Evolutionary conservation across 1,139 yeast genomes (phyloP).

Genomic region (Entelexis paramagnoliae): DNA sequence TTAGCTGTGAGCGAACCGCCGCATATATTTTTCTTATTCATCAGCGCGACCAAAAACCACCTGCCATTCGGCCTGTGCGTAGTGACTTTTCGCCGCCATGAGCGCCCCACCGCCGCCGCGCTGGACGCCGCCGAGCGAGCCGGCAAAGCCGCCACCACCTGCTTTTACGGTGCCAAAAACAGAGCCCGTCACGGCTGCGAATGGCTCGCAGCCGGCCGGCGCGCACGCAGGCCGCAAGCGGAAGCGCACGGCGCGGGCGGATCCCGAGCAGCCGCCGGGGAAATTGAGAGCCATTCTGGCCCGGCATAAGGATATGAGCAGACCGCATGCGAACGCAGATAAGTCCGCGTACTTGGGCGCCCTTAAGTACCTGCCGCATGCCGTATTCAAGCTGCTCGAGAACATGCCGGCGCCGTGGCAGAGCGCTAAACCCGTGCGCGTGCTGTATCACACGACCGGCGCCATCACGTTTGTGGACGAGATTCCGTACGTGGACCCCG

Average conservation of each 20-base stretch:
- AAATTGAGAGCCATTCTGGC: constrained; percentile 8
- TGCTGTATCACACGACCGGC: constrained; percentile 80
- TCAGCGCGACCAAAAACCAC: neutral
- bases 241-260: neutral
- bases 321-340: constrained; percentile 40
- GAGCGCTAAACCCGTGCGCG: constrained; percentile 69
- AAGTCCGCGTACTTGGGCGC: constrained; percentile 86
- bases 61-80: neutral
- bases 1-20: neutral
- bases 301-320: constrained; percentile 9
- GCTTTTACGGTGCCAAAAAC: neutral
- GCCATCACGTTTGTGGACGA: constrained; percentile 95
- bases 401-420: constrained; percentile 99
- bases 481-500: constrained; percentile 82
- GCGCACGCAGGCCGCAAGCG: neutral
- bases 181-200: neutral
- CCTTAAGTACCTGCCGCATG: constrained; percentile 90
- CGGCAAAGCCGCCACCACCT: constrained; percentile 2
- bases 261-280: constrained; percentile 3
- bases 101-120: constrained; percentile 11
- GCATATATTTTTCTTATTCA: neutral
- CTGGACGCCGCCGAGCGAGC: constrained; percentile 8
- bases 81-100: neutral
- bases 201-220: neutral
- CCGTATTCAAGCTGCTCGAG: constrained; percentile 75